phyloP scores from a whole-genome alignment of 2,329 filamentous ascomycete species.

The Trichoderma sp. region DNA sequence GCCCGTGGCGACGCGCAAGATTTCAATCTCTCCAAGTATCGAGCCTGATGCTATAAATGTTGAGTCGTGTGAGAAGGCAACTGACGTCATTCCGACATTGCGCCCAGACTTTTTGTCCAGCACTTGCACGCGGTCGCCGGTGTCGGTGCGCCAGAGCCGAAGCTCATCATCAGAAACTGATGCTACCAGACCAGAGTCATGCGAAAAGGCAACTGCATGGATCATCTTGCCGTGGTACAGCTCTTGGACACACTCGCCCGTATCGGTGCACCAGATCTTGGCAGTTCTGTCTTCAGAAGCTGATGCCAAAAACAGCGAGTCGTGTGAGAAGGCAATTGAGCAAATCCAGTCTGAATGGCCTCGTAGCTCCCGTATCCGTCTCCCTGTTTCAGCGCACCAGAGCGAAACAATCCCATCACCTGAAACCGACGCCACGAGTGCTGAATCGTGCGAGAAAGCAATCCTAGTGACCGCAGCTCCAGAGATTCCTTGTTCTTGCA shows the following conservation, averaged over 20 bases:
- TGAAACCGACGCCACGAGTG: background rate
- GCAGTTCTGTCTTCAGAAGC: background rate
- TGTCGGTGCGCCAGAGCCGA: background rate
- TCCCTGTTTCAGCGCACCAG: background rate
- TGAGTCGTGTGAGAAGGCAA: background rate
- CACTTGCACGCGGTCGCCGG: background rate
- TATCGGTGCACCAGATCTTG: background rate
- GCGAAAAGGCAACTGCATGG: background rate
- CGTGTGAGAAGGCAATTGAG: background rate
- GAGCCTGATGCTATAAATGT: background rate
- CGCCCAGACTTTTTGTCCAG: background rate
- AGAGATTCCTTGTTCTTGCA: background rate
- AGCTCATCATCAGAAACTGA: background rate
- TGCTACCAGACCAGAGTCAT: background rate
- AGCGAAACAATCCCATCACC: background rate
- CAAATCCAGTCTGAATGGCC: background rate
- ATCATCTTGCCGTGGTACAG: background rate
- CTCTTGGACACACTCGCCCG: background rate
- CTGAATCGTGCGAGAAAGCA: background rate
- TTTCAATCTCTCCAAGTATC: background rate
- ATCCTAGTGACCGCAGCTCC: background rate
- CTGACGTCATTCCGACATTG: background rate
- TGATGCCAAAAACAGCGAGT: background rate
- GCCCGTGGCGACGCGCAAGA: background rate
- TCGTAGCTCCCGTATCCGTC: background rate